phyloP scores from a whole-genome alignment of 768 basidiomycete genomes.

The Phaeotremella skinneri region DNA sequence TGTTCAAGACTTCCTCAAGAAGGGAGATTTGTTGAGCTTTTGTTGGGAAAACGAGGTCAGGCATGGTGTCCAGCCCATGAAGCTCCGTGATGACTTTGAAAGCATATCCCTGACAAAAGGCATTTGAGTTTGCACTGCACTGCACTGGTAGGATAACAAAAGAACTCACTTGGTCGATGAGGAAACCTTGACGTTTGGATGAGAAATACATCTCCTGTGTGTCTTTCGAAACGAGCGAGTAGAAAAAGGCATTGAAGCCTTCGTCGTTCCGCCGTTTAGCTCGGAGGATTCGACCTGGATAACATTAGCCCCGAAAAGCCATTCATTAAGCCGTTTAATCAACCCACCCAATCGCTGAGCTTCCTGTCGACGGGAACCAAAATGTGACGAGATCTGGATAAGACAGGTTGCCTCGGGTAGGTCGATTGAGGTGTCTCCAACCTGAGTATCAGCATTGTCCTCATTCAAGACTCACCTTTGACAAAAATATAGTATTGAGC shows the following conservation, averaged over 20 bases:
- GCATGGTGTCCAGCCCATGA: constrained; percentile 80
- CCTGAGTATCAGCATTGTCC: constrained; percentile 56
- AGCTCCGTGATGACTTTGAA: constrained; percentile 99
- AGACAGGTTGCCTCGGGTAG: constrained; percentile 97
- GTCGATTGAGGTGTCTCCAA: constrained; percentile 98
- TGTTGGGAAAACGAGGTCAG: constrained; percentile 86
- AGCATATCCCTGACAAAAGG: constrained; percentile 66
- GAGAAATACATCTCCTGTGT: constrained; percentile 99
- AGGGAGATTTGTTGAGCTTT: constrained; percentile 93
- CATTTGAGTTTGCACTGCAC: not conserved
- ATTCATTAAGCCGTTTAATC: not conserved
- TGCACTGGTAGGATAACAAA: not conserved
- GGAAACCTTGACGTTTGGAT: constrained; percentile 96
- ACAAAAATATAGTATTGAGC: constrained; percentile 97
- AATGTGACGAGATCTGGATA: constrained; percentile 98
- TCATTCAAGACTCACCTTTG: constrained; percentile 64
- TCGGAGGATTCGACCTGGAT: constrained; percentile 90
- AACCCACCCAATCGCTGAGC: constrained; percentile 82
- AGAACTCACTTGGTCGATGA: constrained; percentile 74
- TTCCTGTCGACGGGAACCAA: constrained; percentile 95
- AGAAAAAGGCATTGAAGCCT: constrained; percentile 99
- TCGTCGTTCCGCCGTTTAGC: constrained; percentile 98
- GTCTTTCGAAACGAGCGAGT: constrained; percentile 97
- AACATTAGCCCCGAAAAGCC: no score
- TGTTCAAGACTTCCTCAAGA: constrained; percentile 83